Evolutionary conservation across 805 yeast genomes (phyloP), one percentile per base, ranked within the genome.

Genomic region (Zygosaccharomyces lentus): DNA sequence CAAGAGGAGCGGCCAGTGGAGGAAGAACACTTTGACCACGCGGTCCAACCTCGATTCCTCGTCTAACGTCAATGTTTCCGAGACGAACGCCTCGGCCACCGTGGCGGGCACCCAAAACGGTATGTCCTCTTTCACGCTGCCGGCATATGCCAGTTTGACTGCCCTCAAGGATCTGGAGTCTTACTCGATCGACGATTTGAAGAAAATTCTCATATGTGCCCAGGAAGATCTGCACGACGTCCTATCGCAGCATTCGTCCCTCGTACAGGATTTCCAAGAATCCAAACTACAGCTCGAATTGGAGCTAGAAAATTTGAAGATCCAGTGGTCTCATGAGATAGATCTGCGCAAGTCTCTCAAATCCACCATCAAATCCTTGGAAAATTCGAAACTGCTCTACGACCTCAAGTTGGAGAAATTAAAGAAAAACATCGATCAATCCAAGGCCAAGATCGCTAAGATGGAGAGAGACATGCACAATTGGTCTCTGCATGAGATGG

Each of bases 181-280:
- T 30, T 63, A 49, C 43, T 55, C 65, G 9, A 63, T 64, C 17
- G 62, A 57, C 3, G 66, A 64, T 45, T 48, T 64, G 50, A 63
- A 64, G 34, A 59, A 55, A 31, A 61, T 64, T 16, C 45, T 65
- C 34, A 58, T 61, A 4, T 61, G 64, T 43, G 56, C 66, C 1
- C 68, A 64, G 43, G 67, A 63, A 44, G 67, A 64, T 45, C 42
- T 64, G 46, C 69, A 63, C 45, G 62, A 62, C n/a, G 62, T 64
- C 3, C 45, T 64, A 9, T 49, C 55, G 12, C 65, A 62, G 36
- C 60, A 61, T 34, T 29, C 54, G 3, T 52, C 58, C 6, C 34
- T 55, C 3, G 46, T 58, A 17, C 58, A 59, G 34, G 66, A 64
- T 44, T 65, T 64, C 42, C 53, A 55, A 36, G 67, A 62, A 30